Evolutionary conservation across 345 rosid species (phyloP).

Genomic region (Eucalyptus erythrocorys): DNA sequence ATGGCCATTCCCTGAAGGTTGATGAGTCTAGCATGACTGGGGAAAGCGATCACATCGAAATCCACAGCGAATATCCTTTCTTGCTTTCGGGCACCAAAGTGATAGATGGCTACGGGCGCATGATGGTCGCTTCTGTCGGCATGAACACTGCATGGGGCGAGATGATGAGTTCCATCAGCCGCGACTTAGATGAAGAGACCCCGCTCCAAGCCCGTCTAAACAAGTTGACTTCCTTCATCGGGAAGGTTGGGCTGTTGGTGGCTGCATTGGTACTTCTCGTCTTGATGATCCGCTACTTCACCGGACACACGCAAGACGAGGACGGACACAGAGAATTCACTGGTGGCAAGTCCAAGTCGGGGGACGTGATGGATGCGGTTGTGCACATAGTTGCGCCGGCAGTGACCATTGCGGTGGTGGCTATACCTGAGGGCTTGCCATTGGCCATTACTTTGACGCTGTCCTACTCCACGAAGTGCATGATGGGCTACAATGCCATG

Average conservation of each 20-base stretch:
- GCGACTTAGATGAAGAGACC: conserved; percentile 34
- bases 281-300: conserved; percentile 55
- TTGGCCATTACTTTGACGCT: conserved; percentile 69
- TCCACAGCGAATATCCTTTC: conserved; percentile 23
- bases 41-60: conserved; percentile 40
- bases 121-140: conserved; percentile 59
- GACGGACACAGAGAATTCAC: conserved; percentile 27
- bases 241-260: conserved; percentile 50
- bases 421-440: conserved; percentile 72
- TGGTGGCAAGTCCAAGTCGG: conserved; percentile 24
- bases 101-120: conserved; percentile 37
- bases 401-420: conserved; percentile 64
- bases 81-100: conserved; percentile 48
- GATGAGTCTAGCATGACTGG: conserved; percentile 64
- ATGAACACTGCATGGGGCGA: conserved; percentile 64
- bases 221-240: conserved; percentile 50
- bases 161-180: conserved; percentile 52
- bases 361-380: conserved; percentile 44
- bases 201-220: conserved; percentile 55
- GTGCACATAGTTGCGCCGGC: conserved; percentile 56
- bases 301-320: conserved; percentile 47
- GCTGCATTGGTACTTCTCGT: conserved; percentile 57
- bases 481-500: conserved; percentile 70
- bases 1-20: conserved; percentile 21
- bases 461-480: conserved; percentile 65